Conservation (phyloP, 371 early-diverging fungal species). For the Mucor irregularis region DNA sequence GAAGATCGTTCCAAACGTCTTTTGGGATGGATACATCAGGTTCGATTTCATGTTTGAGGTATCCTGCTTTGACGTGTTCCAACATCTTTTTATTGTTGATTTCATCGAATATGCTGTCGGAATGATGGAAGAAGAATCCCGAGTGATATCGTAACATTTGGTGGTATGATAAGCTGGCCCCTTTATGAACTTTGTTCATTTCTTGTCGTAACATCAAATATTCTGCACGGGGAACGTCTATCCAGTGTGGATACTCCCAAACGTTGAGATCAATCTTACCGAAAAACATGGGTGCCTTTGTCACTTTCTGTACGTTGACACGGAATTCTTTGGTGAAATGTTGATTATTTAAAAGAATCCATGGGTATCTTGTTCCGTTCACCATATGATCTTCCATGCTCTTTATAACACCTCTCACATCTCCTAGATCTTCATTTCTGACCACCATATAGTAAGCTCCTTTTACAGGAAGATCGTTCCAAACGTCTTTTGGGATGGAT, state of each 20-base stretch:
- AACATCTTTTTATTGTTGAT: no score
- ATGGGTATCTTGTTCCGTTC: slow-evolving; percentile 51
- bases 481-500: slow-evolving; percentile 13
- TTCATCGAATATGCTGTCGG: no score
- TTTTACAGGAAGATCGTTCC: slow-evolving; percentile 34
- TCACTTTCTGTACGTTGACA: slow-evolving; percentile 24
- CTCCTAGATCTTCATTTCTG: slow-evolving; percentile 33
- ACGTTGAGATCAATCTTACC: slow-evolving; percentile 42
- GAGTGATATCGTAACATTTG: slow-evolving; percentile 67
- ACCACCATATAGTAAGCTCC: slow-evolving; percentile 44
- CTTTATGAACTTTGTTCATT: slow-evolving; percentile 14
- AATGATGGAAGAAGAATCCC: slow-evolving; percentile 86
- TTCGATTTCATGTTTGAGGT: background rate
- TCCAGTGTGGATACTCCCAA: slow-evolving; percentile 49
- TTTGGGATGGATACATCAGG: slow-evolving; percentile 13
- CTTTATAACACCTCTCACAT: slow-evolving; percentile 35
- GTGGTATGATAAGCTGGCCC: slow-evolving; percentile 20
- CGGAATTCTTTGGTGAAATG: slow-evolving; percentile 36
- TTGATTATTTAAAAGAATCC: slow-evolving; percentile 46
- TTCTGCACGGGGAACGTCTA: slow-evolving; percentile 31
- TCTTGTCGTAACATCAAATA: slow-evolving; percentile 19
- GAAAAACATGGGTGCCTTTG: slow-evolving; percentile 37
- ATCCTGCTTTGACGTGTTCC: background rate
- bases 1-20: slow-evolving; percentile 26
- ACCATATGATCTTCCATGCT: slow-evolving; percentile 47